Percentiles rank a stretch among this genome's conserved stretches.
These are phyloP conservation scores for Aspergillus mulundensis DNA, from an alignment of 495 filamentous ascomycete species.

Conservation along the genomic window DNA sequence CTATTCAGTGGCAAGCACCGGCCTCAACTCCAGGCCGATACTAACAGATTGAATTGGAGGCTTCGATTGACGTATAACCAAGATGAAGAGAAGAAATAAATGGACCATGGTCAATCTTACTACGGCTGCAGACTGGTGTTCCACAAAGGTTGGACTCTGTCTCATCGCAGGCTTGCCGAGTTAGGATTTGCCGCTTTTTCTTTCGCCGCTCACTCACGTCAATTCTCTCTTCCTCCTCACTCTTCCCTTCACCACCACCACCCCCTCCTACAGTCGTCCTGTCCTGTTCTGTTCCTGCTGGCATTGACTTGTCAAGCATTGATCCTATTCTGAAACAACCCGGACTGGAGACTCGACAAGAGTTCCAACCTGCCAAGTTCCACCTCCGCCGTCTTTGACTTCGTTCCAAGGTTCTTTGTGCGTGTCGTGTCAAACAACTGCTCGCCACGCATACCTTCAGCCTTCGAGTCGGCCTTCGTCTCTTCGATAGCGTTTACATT, in stretches of 20 bases:
- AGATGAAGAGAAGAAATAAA: neutral
- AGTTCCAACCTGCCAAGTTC: conserved; percentile 14
- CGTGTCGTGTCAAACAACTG: conserved; percentile 17
- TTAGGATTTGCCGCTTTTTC: conserved; percentile 20
- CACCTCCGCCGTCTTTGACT: conserved; percentile 8
- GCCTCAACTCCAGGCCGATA: no score
- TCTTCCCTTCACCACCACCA: conserved; percentile 25
- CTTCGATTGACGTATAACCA: no score
- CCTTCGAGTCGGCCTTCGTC: conserved; percentile 10
- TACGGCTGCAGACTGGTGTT: neutral
- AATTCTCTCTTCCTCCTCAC: conserved; percentile 25
- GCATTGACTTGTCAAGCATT: conserved; percentile 54
- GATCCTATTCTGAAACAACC: conserved; percentile 5
- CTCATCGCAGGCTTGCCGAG: neutral
- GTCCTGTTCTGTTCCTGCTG: conserved; percentile 38
- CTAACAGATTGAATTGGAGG: no score
- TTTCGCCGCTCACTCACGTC: conserved; percentile 18
- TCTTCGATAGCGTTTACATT: conserved; percentile 3
- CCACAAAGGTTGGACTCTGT: neutral
- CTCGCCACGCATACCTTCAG: conserved; percentile 19
- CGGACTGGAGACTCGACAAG: conserved; percentile 25
- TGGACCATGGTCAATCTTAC: neutral
- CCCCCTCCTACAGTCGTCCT: conserved; percentile 30
- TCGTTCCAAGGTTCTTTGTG: conserved; percentile 19
- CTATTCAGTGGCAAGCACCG: no score